phyloP scores from a whole-genome alignment of 306 rosid species.

The Dryas alaskensis region DNA sequence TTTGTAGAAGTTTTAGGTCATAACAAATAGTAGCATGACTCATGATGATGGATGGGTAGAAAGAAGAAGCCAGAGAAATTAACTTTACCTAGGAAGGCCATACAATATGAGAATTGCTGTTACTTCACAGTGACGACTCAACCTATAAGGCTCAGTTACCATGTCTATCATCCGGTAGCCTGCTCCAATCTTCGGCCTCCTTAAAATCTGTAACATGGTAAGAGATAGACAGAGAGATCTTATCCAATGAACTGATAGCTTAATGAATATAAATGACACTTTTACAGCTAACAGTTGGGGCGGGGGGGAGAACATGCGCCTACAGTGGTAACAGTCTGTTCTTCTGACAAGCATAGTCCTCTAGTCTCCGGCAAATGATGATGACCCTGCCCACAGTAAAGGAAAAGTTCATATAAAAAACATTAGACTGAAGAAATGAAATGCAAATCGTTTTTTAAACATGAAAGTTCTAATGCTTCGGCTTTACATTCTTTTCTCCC shows the following conservation, averaged over 20 bases:
- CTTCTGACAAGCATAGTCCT: constrained; percentile 98
- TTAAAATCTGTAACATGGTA: constrained; percentile 54
- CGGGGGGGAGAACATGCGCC: constrained; percentile 21
- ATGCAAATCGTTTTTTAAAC: not conserved
- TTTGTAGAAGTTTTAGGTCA: constrained; percentile 28
- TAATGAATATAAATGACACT: not conserved
- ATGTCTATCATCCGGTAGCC: constrained; percentile 74
- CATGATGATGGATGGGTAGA: constrained; percentile 5
- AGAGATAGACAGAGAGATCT: constrained; percentile 10
- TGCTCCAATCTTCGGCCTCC: constrained; percentile 80
- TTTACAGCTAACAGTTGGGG: constrained; percentile 5
- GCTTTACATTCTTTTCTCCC: constrained; percentile 82
- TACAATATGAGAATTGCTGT: constrained; percentile 92
- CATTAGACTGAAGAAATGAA: not conserved
- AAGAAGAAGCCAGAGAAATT: not conserved
- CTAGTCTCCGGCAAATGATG: constrained; percentile 95
- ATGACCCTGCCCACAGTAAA: constrained; percentile 65
- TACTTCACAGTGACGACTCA: constrained; percentile 83
- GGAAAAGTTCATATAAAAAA: constrained; percentile 16
- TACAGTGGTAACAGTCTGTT: constrained; percentile 89
- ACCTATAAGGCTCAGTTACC: constrained; percentile 83
- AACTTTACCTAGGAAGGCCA: constrained; percentile 89
- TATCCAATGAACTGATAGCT: constrained; percentile 4
- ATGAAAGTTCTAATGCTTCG: not conserved
- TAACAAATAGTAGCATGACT: not conserved